Evolutionary conservation across 1,284 basidiomycete genomes (phyloP), one percentile per base, ranked within the genome.

Genomic region (Trichosporon coremiiforme): DNA sequence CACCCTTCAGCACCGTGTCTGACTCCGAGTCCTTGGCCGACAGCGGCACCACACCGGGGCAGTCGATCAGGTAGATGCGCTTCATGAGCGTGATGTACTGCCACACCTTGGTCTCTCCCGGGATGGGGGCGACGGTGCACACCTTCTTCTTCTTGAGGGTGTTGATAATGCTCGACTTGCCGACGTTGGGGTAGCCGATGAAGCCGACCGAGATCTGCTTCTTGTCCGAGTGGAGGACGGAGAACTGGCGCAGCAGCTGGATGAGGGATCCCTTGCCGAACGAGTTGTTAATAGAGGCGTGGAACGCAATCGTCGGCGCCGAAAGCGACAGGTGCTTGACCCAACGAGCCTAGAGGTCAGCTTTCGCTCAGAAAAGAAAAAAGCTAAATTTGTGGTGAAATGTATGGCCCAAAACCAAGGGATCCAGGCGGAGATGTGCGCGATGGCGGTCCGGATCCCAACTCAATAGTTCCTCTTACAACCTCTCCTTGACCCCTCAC

Each of bases 101-200:
- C 97, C 97, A 99, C 75, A 99, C 94, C 86, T 99, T 99, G 67
- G 97, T 99, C 87, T 99, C 96, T 77, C 96, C 96, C 8, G 97
- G 97, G 35, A 99, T 90, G 12, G 97, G 96, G 17, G 97, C 97
- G 66, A 98, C 95, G 35, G 89, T 90, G 87, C 97, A 99, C 74
- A 98, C 96, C 85, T 98, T 98, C 84, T 94, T 92, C 85, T 93
- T 94, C 87, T 99, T 99, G 74, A 99, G 88, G 55, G 97, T 98
- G 86, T 99, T 99, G 86, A 99, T 99, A 75, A 99, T 94, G 78
- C 90, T 92, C 73, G 91, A 94, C 85, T 99, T 99, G 64, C 97
- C 96, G 68, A 98, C 95, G 82, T 99, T 99, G 4, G 97, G 96
- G 84, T 99, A 99, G 65, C 97, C 96, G 75, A 99, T 89, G 81